phyloP scores from a whole-genome alignment of 441 rosid genomes.

The California macrophylla region DNA sequence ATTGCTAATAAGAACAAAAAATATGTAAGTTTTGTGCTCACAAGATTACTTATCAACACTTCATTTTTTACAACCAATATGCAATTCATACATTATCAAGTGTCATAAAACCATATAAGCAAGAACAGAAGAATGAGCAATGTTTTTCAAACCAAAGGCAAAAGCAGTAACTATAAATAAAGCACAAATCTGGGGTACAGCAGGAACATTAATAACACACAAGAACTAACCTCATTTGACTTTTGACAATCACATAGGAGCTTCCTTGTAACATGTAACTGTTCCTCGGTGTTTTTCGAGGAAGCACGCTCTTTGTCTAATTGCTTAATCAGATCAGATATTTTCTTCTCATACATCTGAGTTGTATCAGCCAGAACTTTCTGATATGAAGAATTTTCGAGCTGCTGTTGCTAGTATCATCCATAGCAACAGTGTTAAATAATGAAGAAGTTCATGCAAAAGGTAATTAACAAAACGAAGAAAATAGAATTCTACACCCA shows the following conservation, averaged over 20 bases:
- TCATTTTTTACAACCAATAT: not conserved
- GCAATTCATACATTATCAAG: not conserved
- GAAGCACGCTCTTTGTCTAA: slow-evolving; percentile 44
- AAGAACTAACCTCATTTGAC: slow-evolving; percentile 47
- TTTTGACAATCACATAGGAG: slow-evolving; percentile 42
- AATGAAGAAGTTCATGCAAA: slow-evolving; percentile 8
- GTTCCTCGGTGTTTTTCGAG: slow-evolving; percentile 39
- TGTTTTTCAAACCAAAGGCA: not conserved
- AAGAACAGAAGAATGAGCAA: not conserved
- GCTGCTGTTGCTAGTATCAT: slow-evolving; percentile 56
- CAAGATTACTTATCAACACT: not conserved
- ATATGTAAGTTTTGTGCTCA: slow-evolving; percentile 1
- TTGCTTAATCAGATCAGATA: slow-evolving; percentile 44
- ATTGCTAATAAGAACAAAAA: slow-evolving; percentile 40
- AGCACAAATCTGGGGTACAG: not conserved
- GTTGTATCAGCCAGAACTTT: slow-evolving; percentile 72
- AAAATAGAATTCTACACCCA: not conserved
- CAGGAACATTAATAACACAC: not conserved
- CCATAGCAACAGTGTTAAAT: slow-evolving; percentile 25
- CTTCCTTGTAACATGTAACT: slow-evolving; percentile 39
- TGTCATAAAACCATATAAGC: not conserved
- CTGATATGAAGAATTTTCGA: slow-evolving; percentile 59
- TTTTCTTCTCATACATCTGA: slow-evolving; percentile 71
- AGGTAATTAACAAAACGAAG: not conserved
- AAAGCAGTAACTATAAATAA: not conserved